Percentiles rank a stretch among this genome's conserved stretches.
Conservation (phyloP, 371 early-diverging fungal genomes). For the Mucor velutinosus region DNA sequence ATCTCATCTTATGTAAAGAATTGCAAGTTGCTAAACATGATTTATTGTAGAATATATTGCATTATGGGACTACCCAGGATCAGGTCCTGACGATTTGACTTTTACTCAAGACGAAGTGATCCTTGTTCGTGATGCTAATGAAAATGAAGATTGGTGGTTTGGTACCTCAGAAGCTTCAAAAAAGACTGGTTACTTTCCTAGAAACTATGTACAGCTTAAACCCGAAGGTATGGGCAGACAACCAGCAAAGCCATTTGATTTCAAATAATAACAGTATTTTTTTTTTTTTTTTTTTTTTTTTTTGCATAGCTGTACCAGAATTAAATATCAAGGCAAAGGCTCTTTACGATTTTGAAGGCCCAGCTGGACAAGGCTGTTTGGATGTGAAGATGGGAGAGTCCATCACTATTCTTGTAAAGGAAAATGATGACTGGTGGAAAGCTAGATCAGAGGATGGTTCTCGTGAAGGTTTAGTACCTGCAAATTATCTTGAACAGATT, state of each 20-base stretch:
- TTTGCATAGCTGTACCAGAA: conserved; percentile 5
- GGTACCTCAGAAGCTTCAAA: conserved; percentile 27
- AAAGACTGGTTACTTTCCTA: conserved; percentile 40
- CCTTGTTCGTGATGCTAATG: conserved; percentile 36
- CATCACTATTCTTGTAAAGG: conserved; percentile 55
- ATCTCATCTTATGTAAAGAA: background rate
- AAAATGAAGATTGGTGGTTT: conserved; percentile 44
- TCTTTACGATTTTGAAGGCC: conserved; percentile 43
- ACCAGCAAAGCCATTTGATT: background rate
- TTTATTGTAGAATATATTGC: conserved; percentile 30
- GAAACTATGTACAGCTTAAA: conserved; percentile 32
- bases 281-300: background rate
- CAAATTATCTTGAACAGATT: conserved; percentile 64
- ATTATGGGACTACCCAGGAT: conserved; percentile 45
- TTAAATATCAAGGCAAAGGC: conserved; percentile 37
- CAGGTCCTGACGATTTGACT: conserved; percentile 38
- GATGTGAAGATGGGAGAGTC: conserved; percentile 31
- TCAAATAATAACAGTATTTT: too few relatives aligned
- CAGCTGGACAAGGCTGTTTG: conserved; percentile 37
- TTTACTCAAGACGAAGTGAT: conserved; percentile 46
- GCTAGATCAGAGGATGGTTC: conserved; percentile 60
- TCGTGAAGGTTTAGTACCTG: conserved; percentile 73
- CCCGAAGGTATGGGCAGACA: conserved; percentile 15
- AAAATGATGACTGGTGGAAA: conserved; percentile 82
- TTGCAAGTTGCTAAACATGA: background rate